phyloP scores from a whole-genome alignment of 1,284 basidiomycete genomes.

The Pseudozyma sp. region DNA sequence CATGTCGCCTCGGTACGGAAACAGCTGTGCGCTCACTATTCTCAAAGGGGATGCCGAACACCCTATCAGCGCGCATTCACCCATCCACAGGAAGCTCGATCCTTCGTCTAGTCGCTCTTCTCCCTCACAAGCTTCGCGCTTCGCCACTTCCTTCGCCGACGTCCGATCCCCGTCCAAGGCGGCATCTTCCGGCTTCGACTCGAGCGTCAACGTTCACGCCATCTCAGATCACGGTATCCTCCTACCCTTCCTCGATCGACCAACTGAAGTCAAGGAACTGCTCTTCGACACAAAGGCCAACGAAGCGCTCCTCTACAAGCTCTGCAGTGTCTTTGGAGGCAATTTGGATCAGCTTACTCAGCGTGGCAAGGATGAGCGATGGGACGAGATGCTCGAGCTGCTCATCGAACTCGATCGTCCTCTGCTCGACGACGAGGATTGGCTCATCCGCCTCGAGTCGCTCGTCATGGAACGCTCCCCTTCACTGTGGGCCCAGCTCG shows the following conservation, averaged over 20 bases:
- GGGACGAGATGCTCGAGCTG: conserved; percentile 52
- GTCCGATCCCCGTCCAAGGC: conserved; percentile 17
- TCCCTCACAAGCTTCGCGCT: conserved; percentile 22
- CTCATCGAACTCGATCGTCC: conserved; percentile 43
- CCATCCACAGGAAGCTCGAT: conserved; percentile 28
- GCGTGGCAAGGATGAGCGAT: conserved; percentile 38
- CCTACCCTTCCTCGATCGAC: conserved; percentile 51
- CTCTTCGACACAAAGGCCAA: conserved; percentile 46
- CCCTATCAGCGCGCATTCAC: conserved; percentile 34
- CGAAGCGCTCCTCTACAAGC: conserved; percentile 27
- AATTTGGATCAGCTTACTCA: conserved; percentile 6
- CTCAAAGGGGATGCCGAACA: conserved; percentile 37
- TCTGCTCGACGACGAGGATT: conserved; percentile 46
- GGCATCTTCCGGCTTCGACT: conserved; percentile 21
- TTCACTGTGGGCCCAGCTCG: conserved; percentile 40
- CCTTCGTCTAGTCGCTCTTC: neutral
- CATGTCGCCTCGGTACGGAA: conserved; percentile 21
- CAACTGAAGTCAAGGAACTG: conserved; percentile 42
- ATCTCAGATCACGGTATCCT: conserved; percentile 43
- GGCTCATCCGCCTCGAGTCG: conserved; percentile 38
- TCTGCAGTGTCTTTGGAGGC: conserved; percentile 48
- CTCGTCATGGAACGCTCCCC: conserved; percentile 45
- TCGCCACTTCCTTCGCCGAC: conserved; percentile 38
- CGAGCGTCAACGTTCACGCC: conserved; percentile 42
- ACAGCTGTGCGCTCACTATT: conserved; percentile 47